Evolutionary conservation across 768 basidiomycete genomes (phyloP).

Genomic region (Hericium alpestre): DNA sequence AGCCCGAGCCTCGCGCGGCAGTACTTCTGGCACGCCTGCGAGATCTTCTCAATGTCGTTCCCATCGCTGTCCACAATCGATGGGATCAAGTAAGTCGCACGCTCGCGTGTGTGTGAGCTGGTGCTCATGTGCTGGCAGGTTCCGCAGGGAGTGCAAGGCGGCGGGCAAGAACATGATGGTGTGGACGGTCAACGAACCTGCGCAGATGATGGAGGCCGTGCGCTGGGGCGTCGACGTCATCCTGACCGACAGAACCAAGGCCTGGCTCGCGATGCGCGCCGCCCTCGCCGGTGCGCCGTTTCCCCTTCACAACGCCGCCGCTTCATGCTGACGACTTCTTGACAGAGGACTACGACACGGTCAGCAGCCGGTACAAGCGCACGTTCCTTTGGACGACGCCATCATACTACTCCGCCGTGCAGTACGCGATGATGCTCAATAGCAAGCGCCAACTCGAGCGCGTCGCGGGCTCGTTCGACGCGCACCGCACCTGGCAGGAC

Average conservation of each 20-base stretch:
- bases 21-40: constrained; percentile 83
- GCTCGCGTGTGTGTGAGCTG: neutral
- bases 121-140: constrained; percentile 31
- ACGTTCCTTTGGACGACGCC: constrained; percentile 14
- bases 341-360: constrained; percentile 12
- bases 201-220: constrained; percentile 85
- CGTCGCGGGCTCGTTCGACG: constrained; percentile 12
- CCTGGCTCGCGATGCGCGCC: constrained; percentile 29
- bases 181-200: constrained; percentile 91
- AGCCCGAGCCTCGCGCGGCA: constrained; percentile 62
- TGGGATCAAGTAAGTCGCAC: constrained; percentile 48
- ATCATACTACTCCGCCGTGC: constrained; percentile 9
- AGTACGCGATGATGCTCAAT: neutral
- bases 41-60: constrained; percentile 85
- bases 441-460: constrained; percentile 4
- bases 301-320: neutral
- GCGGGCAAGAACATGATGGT: constrained; percentile 82
- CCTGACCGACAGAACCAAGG: constrained; percentile 32
- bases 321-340: neutral
- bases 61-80: constrained; percentile 56
- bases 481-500: neutral
- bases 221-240: constrained; percentile 37
- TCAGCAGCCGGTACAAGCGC: constrained; percentile 10
- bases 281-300: constrained; percentile 16
- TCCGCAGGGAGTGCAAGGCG: constrained; percentile 66